Percentiles rank a stretch among this genome's conserved stretches.
Evolutionary conservation across 1,139 yeast species (phyloP).

Genomic region (Magnusiomyces fungicola): DNA sequence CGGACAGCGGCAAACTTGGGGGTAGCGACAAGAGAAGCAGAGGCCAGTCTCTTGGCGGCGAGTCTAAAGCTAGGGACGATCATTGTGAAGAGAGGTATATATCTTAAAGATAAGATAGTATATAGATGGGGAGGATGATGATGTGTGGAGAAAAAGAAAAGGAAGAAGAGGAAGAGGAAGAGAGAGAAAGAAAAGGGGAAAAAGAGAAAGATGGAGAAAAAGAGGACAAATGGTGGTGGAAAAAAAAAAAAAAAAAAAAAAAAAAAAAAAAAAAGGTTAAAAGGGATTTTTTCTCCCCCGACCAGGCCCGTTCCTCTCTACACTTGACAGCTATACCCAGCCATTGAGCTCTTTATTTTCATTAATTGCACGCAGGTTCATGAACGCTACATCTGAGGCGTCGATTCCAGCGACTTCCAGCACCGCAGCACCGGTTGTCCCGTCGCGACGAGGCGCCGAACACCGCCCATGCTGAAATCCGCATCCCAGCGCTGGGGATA

Average conservation of each 20-base stretch:
- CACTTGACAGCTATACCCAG: too few species aligned
- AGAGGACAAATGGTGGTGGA: neutral
- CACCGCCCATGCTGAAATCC: too few species aligned
- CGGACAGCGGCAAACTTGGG: constrained; percentile 10
- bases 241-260: neutral
- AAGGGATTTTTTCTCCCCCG: constrained; percentile 3
- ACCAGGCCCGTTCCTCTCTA: too few species aligned
- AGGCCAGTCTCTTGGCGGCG: neutral
- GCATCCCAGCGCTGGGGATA: too few species aligned
- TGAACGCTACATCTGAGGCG: too few species aligned
- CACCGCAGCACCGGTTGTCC: too few species aligned
- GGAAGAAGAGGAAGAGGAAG: constrained; percentile 1
- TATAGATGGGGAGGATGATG: neutral
- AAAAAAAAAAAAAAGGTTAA: neutral
- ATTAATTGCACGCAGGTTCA: too few species aligned
- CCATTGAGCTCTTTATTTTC: too few species aligned
- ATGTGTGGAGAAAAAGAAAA: neutral
- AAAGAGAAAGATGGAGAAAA: neutral
- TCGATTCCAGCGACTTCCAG: too few species aligned
- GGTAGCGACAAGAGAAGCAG: neutral
- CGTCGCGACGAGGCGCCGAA: too few species aligned
- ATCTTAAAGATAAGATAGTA: neutral
- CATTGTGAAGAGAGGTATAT: constrained; percentile 2
- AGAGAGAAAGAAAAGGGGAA: constrained; percentile 4
- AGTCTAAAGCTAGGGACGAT: constrained; percentile 8